Evolutionary conservation across 2,329 filamentous ascomycete genomes (phyloP), one percentile per base, ranked within the genome.

Genomic region (Fusarium sp.): DNA sequence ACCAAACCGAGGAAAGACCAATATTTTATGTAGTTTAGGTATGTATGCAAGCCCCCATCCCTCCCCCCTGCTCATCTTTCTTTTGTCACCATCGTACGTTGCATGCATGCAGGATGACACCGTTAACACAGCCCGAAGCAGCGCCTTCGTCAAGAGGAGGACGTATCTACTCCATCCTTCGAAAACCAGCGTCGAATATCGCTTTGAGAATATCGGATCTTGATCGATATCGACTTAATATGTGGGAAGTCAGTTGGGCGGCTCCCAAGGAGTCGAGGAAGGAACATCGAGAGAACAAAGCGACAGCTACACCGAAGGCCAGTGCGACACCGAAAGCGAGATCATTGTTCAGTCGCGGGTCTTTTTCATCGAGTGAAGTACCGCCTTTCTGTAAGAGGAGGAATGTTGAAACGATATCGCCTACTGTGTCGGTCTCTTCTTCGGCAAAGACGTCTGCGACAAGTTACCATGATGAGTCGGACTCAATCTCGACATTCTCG

Each of bases 181-280:
- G 63, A 41, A 69, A 65, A 11, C 67, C 67, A 18, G 34, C 67
- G 13, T 67, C 52, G 3, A 62, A 56, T 20, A 41, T 64, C 12
- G 54, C 58, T 13, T 25, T 55, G 2, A 55, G 52, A 41, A 55
- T 58, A 9, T 24, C 65, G 8, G 63, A 64, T 3, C 32, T 66
- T 11, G 58, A 70, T 44, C 58, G 58, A 8, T 53, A 58, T 46
- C 57, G 49, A 8, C 20, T 34, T 25, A 73, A 51, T 20, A 73
- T 73, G 71, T 73, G 71, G 71, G 68, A 73, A 16, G 68, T 67
- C 32, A 65, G 52, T 20, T 73, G 71, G 71, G 65, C 12, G 25
- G 63, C 43, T 53, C 65, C 58, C 15, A 60, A 61, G 46, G 70
- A 73, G 41, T 65, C 70, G 0, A 62, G 62, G 30, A 70, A 62